Base-by-base conservation (phyloP, 768 basidiomycete species). In the Inosperma sp. region DNA sequence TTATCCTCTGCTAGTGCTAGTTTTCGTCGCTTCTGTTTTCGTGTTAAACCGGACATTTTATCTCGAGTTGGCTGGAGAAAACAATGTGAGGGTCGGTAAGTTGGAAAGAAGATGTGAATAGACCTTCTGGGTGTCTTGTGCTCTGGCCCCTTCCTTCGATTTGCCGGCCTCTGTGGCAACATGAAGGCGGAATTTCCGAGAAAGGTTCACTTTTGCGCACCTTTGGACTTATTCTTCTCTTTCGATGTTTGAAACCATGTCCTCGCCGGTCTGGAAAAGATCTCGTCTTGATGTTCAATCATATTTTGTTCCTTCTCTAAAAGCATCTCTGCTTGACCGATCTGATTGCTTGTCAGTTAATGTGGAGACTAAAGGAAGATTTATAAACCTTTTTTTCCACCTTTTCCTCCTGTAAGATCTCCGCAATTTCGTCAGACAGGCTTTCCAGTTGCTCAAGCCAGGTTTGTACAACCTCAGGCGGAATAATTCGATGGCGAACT, bases 221-320 rank as follows among this genome's bases (percentile, higher is more conserved):
- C 86, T 81, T 86, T 81, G 4, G 92, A 78, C 53, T 79, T 81
- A 55, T 75, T 68, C 71, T 88, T 97, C 60, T 96, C 92, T 65
- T 86, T 88, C 50, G 77, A 74, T 7, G 78, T 82, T 70, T 97
- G 96, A 78, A 99, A 99, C 96, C 96, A 99, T n/a, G 93, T 97
- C 59, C 95, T 79, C 14, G 93, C 92, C 5, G 96, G 96, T 51
- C 94, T 77, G 17, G 90, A 85, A 66, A 83, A 89, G 58, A 99
- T 99, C 71, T 98, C 95, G 9, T 76, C 81, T 67, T 89, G 80
- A 56, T 98, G 92, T 64, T 96, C 87, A 42, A 97, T 81, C 77
- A 98, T 83, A 65, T 99, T 99, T 69, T 95, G 81, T 17, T 93
- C 91, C 66, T 97, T 99, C 57, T 78, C 84, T 22, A 99, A 62